A percentile compares a stretch with the other conserved stretches of the same genome.
Evolutionary conservation across 2,329 filamentous ascomycete species (phyloP).

Genomic region (Fusarium scirpi): DNA sequence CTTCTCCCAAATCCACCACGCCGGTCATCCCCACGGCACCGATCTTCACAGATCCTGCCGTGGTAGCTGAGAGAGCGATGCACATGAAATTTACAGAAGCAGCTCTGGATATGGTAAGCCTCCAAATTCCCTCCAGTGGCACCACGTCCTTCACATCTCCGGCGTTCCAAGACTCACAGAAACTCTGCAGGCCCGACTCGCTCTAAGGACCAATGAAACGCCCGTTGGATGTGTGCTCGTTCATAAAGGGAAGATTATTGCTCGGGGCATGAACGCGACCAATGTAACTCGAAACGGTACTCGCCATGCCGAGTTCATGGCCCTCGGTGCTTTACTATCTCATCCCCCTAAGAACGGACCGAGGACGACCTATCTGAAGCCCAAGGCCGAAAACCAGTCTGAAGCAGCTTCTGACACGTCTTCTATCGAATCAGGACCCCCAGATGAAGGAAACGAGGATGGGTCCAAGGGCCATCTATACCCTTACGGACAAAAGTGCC

Average conservation of each 20-base stretch:
- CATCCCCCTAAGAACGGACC: conserved; percentile 51
- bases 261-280: conserved; percentile 95
- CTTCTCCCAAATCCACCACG: conserved; percentile 3
- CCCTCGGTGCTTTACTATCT: conserved; percentile 71
- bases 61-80: conserved; percentile 50
- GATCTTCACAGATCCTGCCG: conserved; percentile 46
- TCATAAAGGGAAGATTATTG: conserved; percentile 81
- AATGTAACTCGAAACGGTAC: conserved; percentile 93
- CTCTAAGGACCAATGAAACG: conserved; percentile 88
- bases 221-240: conserved; percentile 97
- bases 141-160: background rate
- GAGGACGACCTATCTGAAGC: conserved; percentile 50
- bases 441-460: conserved; percentile 64
- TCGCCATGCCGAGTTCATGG: conserved; percentile 94
- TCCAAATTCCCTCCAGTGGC: background rate
- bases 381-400: conserved; percentile 48
- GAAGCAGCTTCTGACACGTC: conserved; percentile 44
- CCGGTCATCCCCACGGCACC: background rate
- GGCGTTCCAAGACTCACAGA: conserved; percentile 26
- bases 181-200: conserved; percentile 77
- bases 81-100: conserved; percentile 79
- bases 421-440: conserved; percentile 37
- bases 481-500: conserved; percentile 71
- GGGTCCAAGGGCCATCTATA: conserved; percentile 68
- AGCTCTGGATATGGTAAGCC: conserved; percentile 85